Percentiles rank a stretch among this genome's conserved stretches.
Evolutionary conservation across 192 early-diverging fungal genomes (phyloP).

Genomic region (Rhizoclosmatium sp.): DNA sequence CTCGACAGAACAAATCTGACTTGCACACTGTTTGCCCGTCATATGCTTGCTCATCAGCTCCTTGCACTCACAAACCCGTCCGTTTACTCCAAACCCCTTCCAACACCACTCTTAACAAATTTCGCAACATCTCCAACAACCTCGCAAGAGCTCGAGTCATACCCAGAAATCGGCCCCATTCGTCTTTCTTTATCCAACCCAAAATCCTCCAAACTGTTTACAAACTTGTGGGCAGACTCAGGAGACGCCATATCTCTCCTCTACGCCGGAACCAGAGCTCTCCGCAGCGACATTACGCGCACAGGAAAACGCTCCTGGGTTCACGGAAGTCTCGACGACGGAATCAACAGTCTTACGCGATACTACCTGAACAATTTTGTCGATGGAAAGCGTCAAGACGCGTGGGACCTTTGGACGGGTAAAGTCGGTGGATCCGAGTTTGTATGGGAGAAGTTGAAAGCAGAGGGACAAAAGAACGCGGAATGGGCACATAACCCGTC

Average conservation of each 20-base stretch:
- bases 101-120: slow-evolving; percentile 45
- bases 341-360: slow-evolving; percentile 60
- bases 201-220: slow-evolving; percentile 20
- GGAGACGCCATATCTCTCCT: slow-evolving; percentile 61
- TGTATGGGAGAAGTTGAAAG: slow-evolving; percentile 27
- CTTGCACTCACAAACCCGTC: slow-evolving; percentile 41
- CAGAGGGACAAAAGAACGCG: slow-evolving; percentile 45
- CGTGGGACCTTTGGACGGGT: slow-evolving; percentile 61
- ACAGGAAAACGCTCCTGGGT: slow-evolving; percentile 51
- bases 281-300: slow-evolving; percentile 56
- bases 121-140: slow-evolving; percentile 29
- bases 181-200: not conserved
- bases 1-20: slow-evolving; percentile 66
- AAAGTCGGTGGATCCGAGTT: slow-evolving; percentile 20
- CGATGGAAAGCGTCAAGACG: slow-evolving; percentile 60
- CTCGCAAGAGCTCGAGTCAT: slow-evolving; percentile 27
- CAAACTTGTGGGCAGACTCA: slow-evolving; percentile 63
- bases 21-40: slow-evolving; percentile 57
- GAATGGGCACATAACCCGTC: slow-evolving; percentile 44
- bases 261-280: slow-evolving; percentile 64
- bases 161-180: not conserved
- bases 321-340: slow-evolving; percentile 53
- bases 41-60: slow-evolving; percentile 59
- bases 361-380: slow-evolving; percentile 67
- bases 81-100: slow-evolving; percentile 25